These are phyloP conservation scores for Glycine latifolia DNA, from an alignment of 306 rosid species.

Conservation along the genomic window DNA sequence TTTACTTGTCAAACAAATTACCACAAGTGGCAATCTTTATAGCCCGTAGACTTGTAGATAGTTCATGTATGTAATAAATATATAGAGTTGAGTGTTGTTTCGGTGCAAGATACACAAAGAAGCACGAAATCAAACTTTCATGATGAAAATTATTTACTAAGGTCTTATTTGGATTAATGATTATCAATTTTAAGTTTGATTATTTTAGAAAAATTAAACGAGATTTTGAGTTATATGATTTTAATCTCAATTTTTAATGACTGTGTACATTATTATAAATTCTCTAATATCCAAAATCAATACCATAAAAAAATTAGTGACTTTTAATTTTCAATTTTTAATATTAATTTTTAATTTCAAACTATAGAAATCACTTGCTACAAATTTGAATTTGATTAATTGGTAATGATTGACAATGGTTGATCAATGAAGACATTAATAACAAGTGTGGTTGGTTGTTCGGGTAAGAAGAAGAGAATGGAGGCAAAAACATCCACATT, in stretches of 20 bases:
- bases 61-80: neutral
- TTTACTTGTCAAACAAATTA: neutral
- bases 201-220: neutral
- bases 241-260: neutral
- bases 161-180: neutral
- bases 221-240: neutral
- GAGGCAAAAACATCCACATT: too few species aligned
- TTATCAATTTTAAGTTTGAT: neutral
- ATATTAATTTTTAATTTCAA: neutral
- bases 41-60: neutral
- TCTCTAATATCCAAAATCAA: too few species aligned
- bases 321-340: neutral
- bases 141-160: neutral
- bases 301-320: too few species aligned
- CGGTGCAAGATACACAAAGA: neutral
- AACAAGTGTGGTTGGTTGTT: too few species aligned
- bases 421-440: too few species aligned
- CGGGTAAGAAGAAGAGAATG: too few species aligned
- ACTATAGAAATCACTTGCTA: too few species aligned
- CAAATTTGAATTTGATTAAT: too few species aligned
- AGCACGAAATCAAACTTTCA: neutral
- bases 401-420: too few species aligned
- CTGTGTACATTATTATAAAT: too few species aligned
- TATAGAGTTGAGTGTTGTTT: neutral
- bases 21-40: neutral